Conservation (phyloP, 2,329 filamentous ascomycete species). For the Emmonsiellopsis sp. region DNA sequence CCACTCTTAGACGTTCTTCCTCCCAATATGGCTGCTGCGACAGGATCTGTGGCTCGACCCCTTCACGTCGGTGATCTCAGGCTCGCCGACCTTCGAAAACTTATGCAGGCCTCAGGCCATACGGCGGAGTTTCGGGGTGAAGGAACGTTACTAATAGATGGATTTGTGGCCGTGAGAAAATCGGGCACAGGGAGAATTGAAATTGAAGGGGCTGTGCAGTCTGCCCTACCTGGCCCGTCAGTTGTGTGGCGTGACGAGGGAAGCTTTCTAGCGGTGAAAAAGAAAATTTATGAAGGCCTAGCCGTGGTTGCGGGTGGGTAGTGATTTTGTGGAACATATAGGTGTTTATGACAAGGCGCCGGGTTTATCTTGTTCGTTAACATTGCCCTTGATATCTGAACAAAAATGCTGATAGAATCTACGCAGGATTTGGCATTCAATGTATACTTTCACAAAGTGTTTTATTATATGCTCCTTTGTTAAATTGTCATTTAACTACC, state of each 20-base stretch:
- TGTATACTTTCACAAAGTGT: not conserved
- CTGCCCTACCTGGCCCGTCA: constrained; percentile 33
- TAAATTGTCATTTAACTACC: constrained; percentile 2
- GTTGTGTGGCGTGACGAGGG: constrained; percentile 44
- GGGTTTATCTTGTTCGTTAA: constrained; percentile 30
- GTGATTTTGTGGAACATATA: constrained; percentile 7
- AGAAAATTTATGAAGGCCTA: constrained; percentile 85
- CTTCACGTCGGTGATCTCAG: constrained; percentile 91
- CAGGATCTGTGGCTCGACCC: constrained; percentile 69
- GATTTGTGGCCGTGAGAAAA: constrained; percentile 80
- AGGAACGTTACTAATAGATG: constrained; percentile 82
- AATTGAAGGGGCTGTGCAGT: constrained; percentile 65
- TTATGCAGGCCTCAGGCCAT: constrained; percentile 75
- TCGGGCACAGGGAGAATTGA: constrained; percentile 78
- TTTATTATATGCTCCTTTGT: constrained; percentile 6
- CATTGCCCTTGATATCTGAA: constrained; percentile 9
- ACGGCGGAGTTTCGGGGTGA: constrained; percentile 88
- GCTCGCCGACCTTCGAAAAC: constrained; percentile 74
- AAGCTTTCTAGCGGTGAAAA: constrained; percentile 80
- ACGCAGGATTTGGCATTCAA: not conserved
- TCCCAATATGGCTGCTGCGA: constrained; percentile 57
- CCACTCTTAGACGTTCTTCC: constrained; percentile 54
- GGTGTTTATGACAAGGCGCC: constrained; percentile 22
- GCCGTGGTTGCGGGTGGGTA: constrained; percentile 76
- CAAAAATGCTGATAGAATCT: not conserved